Evolutionary conservation across 495 filamentous ascomycete species (phyloP), one percentile per base, ranked within the genome.

Genomic region (Venustampulla echinocandica): DNA sequence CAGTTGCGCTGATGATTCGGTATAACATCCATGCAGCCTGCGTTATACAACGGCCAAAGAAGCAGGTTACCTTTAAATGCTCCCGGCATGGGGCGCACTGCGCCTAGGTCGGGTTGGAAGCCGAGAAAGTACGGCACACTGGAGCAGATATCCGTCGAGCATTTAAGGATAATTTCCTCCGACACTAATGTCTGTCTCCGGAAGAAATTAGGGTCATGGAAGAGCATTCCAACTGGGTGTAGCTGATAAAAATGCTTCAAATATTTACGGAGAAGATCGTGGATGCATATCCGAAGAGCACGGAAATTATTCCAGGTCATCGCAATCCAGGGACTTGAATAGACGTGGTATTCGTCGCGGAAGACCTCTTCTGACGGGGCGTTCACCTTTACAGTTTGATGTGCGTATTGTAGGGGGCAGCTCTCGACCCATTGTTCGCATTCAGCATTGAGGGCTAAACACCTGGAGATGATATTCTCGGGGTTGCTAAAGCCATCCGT

Each of bases 251-350:
- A 30, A 13, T 30, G 27, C 13, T 13, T 6, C 5, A 61, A 46
- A 32, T 50, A 56, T 20, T 44, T 52, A 1, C 68, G 53, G 17
- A 69, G 64, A 22, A 70, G 60, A 22, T 73, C 68, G 46, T 63
- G 68, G 41, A 69, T 57, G 10, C 74, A 38, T 23, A 74, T 70
- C 11, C 70, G 71, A n/a, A 67, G 56, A 34, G 60, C 63, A 21
- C 74, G 69, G 36, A 72, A 74, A 23, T 72, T 59, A 39, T 74
- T 74, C 65, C 65, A 71, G 7, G 61, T 57, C 21, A 61, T 61
- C 39, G 58, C 64, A 22, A 63, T 46, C 69, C 67, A 72, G 14
- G 69, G 58, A 17, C 55, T 65, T 2, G 49, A 43, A 49, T 76
- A 76, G 6, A 66, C 49, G 46, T 76, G 66, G 44, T 73, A 74